phyloP scores from a whole-genome alignment of 352 stramenopile species.

The Phytopythium oedochilum region DNA sequence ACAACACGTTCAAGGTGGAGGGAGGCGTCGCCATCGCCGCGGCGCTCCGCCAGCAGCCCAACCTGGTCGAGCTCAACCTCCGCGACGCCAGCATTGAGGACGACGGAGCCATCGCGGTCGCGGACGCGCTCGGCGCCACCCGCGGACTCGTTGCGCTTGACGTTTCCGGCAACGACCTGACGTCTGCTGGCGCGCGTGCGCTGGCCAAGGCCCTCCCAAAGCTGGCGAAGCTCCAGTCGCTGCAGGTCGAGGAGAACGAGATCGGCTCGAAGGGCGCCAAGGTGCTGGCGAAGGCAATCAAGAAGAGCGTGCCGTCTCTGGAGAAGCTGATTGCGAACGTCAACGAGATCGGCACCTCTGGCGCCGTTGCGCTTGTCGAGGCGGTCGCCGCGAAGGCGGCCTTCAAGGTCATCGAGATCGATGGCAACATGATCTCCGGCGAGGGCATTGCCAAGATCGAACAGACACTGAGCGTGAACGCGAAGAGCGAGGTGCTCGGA shows the following conservation, averaged over 20 bases:
- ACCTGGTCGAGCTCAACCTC: slow-evolving; percentile 87
- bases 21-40: slow-evolving; percentile 82
- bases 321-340: slow-evolving; percentile 84
- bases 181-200: slow-evolving; percentile 45
- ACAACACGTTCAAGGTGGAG: slow-evolving; percentile 92
- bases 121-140: slow-evolving; percentile 47
- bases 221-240: slow-evolving; percentile 56
- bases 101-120: slow-evolving; percentile 83
- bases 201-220: slow-evolving; percentile 41
- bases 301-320: slow-evolving; percentile 36
- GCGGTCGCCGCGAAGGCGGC: slow-evolving; percentile 47
- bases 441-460: slow-evolving; percentile 56
- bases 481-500: slow-evolving; percentile 53
- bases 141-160: slow-evolving; percentile 68
- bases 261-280: slow-evolving; percentile 83
- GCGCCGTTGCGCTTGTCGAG: slow-evolving; percentile 75
- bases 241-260: slow-evolving; percentile 94
- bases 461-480: slow-evolving; percentile 35
- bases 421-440: slow-evolving; percentile 79
- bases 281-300: slow-evolving; percentile 66
- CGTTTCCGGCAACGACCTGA: slow-evolving; percentile 93
- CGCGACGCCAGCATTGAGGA: slow-evolving; percentile 90
- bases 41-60: slow-evolving; percentile 61
- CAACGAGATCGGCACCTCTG: slow-evolving; percentile 88
- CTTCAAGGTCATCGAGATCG: slow-evolving; percentile 60